These are phyloP conservation scores for Lasiodiplodia citricola DNA, from an alignment of 2,329 filamentous ascomycete species.

Conservation along the genomic window DNA sequence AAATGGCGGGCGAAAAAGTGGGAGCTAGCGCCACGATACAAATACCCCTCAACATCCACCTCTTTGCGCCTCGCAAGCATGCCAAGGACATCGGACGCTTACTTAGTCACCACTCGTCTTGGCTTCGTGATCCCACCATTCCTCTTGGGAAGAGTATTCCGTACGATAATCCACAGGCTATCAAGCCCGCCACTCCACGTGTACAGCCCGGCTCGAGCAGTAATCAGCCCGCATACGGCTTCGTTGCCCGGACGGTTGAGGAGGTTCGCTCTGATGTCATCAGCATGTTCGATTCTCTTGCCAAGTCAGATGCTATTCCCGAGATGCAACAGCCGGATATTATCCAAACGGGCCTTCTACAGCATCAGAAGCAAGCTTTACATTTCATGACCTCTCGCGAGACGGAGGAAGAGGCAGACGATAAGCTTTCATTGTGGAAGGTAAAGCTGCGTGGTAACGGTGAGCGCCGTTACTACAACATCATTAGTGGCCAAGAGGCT, in stretches of 20 bases:
- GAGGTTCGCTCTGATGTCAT: constrained; percentile 86
- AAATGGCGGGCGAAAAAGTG: constrained; percentile 62
- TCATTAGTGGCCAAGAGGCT: constrained; percentile 71
- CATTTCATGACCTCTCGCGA: constrained; percentile 86
- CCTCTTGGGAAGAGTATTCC: constrained; percentile 67
- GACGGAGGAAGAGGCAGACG: constrained; percentile 63
- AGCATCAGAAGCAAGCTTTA: constrained; percentile 89
- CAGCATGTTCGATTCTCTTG: constrained; percentile 84
- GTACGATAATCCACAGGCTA: constrained; percentile 46
- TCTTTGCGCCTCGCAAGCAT: constrained; percentile 77
- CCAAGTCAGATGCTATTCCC: constrained; percentile 75
- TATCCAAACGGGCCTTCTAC: constrained; percentile 70
- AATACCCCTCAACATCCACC: constrained; percentile 57
- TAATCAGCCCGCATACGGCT: constrained; percentile 34
- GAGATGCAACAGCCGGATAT: constrained; percentile 71
- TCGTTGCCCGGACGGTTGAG: constrained; percentile 70
- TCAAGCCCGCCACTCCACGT: constrained; percentile 27
- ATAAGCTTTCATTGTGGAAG: constrained; percentile 80
- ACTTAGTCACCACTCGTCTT: constrained; percentile 69
- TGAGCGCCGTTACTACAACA: constrained; percentile 73
- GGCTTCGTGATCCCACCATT: constrained; percentile 66
- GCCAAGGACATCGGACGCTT: constrained; percentile 69
- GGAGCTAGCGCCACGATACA: constrained; percentile 33
- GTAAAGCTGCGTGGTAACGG: constrained; percentile 62
- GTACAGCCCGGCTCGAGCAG: not conserved